Evolutionary conservation across 192 early-diverging fungal genomes (phyloP), one percentile per base, ranked within the genome.

Genomic region (Coemansia sp.): DNA sequence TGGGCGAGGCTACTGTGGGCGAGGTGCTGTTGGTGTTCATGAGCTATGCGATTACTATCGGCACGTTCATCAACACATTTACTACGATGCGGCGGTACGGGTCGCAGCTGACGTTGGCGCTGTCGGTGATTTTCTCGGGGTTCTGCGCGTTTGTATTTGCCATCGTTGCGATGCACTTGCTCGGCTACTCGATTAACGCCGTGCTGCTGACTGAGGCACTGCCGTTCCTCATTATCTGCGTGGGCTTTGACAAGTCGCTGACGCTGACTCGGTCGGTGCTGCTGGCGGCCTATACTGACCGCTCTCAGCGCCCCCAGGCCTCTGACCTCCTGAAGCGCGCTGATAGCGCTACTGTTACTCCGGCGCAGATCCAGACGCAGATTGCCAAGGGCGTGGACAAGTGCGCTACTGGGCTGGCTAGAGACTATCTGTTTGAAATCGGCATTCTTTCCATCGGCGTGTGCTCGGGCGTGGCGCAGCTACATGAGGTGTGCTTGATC

Each of bases 221-320:
- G 69, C 96, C 96, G 6, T 95, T 96, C 80, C 88, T 96, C 50
- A 90, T 93, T 37, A 90, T 96, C 53, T 94, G 92, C 32, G 89
- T 98, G 32, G 95, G 95, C 3, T 96, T 95, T 64, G 96, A 98
- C 67, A 90, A 93, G 78, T 92, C 91, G 52, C 89, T 91, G 76
- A 84, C 80, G 14, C 83, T 98, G 63, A 92, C 96, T 63, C 90
- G 91, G 59, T 87, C 91, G 52, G 92, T 98, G 6, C 85, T 94
- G 57, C 86, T 87, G 19, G 85, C 74, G 23, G 78, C 68, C 61
- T 82, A 69, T 50, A 69, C 66, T 40, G 76, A 76, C 67, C 69
- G 74, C 23, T 50, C 52, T 2, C 52, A 71, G 67, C 69, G 66
- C 78, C 17, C 64, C 52, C 61, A 52, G 53, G 39, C 62, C 9